phyloP scores from a whole-genome alignment of 345 rosid species.

The Corchorus capsularis region DNA sequence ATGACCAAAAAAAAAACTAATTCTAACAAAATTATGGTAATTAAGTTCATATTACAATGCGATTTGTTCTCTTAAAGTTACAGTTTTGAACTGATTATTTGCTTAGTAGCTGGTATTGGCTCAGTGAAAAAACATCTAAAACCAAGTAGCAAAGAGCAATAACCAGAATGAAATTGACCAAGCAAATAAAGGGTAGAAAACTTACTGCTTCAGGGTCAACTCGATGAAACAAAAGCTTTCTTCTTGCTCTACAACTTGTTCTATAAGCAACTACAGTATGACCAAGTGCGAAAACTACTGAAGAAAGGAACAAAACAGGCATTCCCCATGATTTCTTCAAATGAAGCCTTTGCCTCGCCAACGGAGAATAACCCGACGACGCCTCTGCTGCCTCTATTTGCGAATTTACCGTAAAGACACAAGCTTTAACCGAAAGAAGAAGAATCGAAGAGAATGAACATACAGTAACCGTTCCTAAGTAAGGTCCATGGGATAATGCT shows the following conservation, averaged over 20 bases:
- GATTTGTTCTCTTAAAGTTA: background rate
- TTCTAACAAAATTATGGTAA: background rate
- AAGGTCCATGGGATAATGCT: slow-evolving; percentile 86
- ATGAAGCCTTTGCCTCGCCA: slow-evolving; percentile 72
- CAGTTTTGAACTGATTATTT: background rate
- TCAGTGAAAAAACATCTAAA: background rate
- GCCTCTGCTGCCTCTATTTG: slow-evolving; percentile 69
- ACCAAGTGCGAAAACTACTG: slow-evolving; percentile 91
- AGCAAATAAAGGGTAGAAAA: slow-evolving; percentile 6
- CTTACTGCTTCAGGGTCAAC: slow-evolving; percentile 92
- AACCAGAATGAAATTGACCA: background rate
- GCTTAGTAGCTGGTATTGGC: background rate
- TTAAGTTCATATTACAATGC: background rate
- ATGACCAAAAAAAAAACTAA: background rate
- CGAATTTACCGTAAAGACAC: slow-evolving; percentile 76
- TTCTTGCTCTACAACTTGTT: slow-evolving; percentile 89
- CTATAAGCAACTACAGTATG: slow-evolving; percentile 87
- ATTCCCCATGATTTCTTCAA: slow-evolving; percentile 97
- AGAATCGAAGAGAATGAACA: slow-evolving; percentile 69
- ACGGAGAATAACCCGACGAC: slow-evolving; percentile 41
- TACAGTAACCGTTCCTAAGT: slow-evolving; percentile 80
- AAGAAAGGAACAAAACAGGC: slow-evolving; percentile 94
- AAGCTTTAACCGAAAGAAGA: slow-evolving; percentile 79
- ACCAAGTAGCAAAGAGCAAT: background rate
- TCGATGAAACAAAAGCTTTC: slow-evolving; percentile 85